phyloP scores from a whole-genome alignment of 805 yeast species.

The Metschnikowia reukaufii region DNA sequence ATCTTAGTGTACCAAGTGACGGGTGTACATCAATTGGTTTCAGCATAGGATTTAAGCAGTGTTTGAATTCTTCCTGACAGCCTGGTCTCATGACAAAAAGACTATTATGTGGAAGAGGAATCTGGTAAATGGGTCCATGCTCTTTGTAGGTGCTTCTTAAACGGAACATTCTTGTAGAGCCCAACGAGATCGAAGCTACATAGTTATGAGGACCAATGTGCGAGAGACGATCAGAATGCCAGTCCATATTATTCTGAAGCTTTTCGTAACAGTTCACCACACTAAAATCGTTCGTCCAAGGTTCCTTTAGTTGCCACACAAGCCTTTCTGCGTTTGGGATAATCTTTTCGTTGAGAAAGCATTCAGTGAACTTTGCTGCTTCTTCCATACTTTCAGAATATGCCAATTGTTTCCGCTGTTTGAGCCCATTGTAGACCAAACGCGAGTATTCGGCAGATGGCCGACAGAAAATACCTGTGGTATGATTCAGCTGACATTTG shows the following conservation, averaged over 20 bases:
- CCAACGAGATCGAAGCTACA: conserved; percentile 67
- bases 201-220: conserved; percentile 70
- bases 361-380: conserved; percentile 40
- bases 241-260: conserved; percentile 56
- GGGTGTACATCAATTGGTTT: conserved; percentile 46
- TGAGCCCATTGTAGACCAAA: conserved; percentile 45
- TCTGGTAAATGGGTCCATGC: conserved; percentile 38
- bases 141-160: conserved; percentile 45
- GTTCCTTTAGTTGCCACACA: conserved; percentile 36
- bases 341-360: conserved; percentile 37
- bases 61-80: conserved; percentile 74
- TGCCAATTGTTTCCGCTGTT: conserved; percentile 21
- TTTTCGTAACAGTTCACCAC: conserved; percentile 57
- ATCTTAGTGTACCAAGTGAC: conserved; percentile 49
- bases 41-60: conserved; percentile 52
- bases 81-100: conserved; percentile 74
- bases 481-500: conserved; percentile 58
- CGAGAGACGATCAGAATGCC: conserved; percentile 76
- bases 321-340: conserved; percentile 30
- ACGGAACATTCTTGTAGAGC: conserved; percentile 68
- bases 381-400: conserved; percentile 43
- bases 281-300: conserved; percentile 56
- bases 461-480: conserved; percentile 27
- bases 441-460: conserved; percentile 20
- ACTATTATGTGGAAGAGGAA: conserved; percentile 71